phyloP scores from a whole-genome alignment of 148 eudicot genomes.

The Silene conica region DNA sequence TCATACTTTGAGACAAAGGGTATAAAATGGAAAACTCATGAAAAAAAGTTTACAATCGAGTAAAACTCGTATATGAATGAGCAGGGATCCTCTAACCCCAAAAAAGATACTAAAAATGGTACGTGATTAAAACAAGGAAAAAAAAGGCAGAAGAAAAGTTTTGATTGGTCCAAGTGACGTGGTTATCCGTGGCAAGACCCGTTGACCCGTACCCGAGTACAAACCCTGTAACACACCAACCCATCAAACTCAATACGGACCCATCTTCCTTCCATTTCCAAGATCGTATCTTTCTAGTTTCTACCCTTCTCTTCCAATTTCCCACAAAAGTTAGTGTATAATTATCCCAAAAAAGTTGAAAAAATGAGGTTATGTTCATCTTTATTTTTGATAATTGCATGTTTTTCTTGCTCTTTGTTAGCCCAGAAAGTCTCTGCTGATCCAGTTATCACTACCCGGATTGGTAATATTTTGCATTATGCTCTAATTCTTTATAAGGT shows the following conservation, averaged over 20 bases:
- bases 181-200: constrained; percentile 1
- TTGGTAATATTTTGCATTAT: constrained; percentile 34
- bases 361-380: constrained; percentile 27
- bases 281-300: background rate
- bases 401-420: constrained; percentile 23
- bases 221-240: background rate
- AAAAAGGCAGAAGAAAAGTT: background rate
- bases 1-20: no score
- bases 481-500: background rate
- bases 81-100: no score
- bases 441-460: constrained; percentile 51
- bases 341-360: background rate
- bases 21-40: no score
- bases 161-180: constrained; percentile 21
- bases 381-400: constrained; percentile 7
- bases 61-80: no score
- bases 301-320: no score
- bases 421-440: constrained; percentile 38
- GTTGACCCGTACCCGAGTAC: constrained; percentile 11
- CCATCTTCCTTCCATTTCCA: no score
- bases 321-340: no score
- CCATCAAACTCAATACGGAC: background rate
- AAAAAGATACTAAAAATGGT: no score
- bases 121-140: no score
- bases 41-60: no score